Evolutionary conservation across 2,329 filamentous ascomycete genomes (phyloP).

Genomic region (Aspergillus persii): DNA sequence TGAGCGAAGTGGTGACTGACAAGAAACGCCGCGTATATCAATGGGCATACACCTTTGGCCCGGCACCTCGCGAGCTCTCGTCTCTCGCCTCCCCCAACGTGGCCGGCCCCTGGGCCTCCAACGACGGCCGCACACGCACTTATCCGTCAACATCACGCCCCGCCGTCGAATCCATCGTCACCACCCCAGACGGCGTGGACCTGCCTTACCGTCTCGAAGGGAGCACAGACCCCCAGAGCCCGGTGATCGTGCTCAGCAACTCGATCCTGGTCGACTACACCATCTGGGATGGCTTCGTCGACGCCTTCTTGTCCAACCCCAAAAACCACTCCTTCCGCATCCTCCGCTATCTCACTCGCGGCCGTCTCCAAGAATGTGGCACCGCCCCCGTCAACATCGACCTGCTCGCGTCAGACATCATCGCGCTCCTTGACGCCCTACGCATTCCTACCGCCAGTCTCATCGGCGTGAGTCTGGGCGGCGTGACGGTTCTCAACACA

Average conservation of each 20-base stretch:
- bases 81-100: conserved; percentile 52
- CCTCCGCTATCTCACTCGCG: conserved; percentile 74
- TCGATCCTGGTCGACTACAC: conserved; percentile 73
- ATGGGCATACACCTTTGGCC: conserved; percentile 77
- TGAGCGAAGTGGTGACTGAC: conserved; percentile 56
- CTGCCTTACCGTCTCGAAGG: conserved; percentile 77
- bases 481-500: conserved; percentile 72
- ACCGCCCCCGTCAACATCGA: conserved; percentile 57
- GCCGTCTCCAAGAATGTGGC: conserved; percentile 52
- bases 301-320: conserved; percentile 54
- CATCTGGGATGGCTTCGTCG: conserved; percentile 78
- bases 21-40: conserved; percentile 63
- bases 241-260: conserved; percentile 73
- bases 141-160: conserved; percentile 45
- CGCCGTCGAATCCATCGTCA: conserved; percentile 65
- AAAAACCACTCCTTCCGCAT: conserved; percentile 64
- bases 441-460: conserved; percentile 67
- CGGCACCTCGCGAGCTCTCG: conserved; percentile 66
- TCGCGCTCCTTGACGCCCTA: conserved; percentile 64
- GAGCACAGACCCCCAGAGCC: conserved; percentile 62
- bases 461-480: conserved; percentile 77
- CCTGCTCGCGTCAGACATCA: conserved; percentile 66
- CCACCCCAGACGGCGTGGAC: conserved; percentile 64
- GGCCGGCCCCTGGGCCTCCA: conserved; percentile 52
- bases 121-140: conserved; percentile 58